Evolutionary conservation across 2,329 filamentous ascomycete genomes (phyloP).

Genomic region (Pyrenophora teres): DNA sequence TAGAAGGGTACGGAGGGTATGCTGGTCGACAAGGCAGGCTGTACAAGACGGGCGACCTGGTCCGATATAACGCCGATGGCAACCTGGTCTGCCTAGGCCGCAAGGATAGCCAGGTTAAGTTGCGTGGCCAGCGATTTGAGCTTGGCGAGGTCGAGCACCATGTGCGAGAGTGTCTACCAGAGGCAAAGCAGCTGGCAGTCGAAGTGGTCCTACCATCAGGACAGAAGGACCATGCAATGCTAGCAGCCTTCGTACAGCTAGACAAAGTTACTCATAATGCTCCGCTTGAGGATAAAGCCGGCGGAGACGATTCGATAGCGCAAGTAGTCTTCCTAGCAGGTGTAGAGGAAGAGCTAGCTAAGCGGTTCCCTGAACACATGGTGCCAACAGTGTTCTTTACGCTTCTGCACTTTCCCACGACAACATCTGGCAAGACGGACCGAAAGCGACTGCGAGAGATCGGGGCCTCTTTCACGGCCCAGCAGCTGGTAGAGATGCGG

Average conservation of each 20-base stretch:
- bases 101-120: too few species aligned
- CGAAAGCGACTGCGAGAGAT: slow-evolving; percentile 13
- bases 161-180: not conserved
- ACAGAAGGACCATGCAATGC: not conserved
- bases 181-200: not conserved
- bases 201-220: not conserved
- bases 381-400: slow-evolving; percentile 3
- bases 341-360: too few species aligned
- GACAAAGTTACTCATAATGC: too few species aligned
- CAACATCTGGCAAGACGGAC: too few species aligned
- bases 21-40: not conserved
- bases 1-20: too few species aligned
- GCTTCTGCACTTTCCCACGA: slow-evolving; percentile 34
- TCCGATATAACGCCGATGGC: not conserved
- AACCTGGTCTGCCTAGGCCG: too few species aligned
- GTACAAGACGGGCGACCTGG: slow-evolving; percentile 10
- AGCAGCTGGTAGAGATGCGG: slow-evolving; percentile 3
- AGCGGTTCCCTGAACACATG: not conserved
- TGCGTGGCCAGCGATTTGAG: too few species aligned
- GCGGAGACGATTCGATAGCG: too few species aligned
- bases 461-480: slow-evolving; percentile 2
- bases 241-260: not conserved
- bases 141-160: too few species aligned
- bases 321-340: too few species aligned
- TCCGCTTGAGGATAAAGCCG: too few species aligned